These are phyloP conservation scores for Colletotrichum euphorbiae DNA, from an alignment of 2,329 filamentous ascomycete species.

Conservation along the genomic window DNA sequence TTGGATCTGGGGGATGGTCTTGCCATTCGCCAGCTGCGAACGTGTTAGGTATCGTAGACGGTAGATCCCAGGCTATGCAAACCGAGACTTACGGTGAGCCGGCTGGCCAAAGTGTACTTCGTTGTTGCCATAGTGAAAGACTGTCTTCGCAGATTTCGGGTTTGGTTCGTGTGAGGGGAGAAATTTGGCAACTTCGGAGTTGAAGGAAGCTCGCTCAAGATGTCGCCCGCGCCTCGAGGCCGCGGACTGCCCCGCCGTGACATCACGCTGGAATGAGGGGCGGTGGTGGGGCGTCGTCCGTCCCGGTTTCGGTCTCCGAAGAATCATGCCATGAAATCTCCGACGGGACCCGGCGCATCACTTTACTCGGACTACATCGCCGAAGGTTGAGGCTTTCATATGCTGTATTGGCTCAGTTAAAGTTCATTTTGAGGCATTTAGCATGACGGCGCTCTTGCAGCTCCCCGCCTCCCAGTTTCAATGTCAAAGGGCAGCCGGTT, in stretches of 20 bases:
- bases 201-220: background rate
- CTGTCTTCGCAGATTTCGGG: no score
- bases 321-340: conserved; percentile 18
- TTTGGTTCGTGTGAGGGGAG: no score
- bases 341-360: conserved; percentile 6
- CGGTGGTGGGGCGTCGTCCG: conserved; percentile 25
- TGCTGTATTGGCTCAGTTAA: background rate
- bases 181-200: conserved; percentile 1
- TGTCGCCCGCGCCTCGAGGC: conserved; percentile 1
- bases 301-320: conserved; percentile 35
- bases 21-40: conserved; percentile 70
- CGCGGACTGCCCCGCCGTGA: conserved; percentile 37
- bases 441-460: background rate
- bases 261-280: conserved; percentile 38
- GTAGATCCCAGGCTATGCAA: background rate
- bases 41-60: background rate
- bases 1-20: conserved; percentile 77
- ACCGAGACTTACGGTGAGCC: conserved; percentile 29
- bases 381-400: background rate
- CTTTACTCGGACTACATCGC: conserved; percentile 2
- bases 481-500: background rate
- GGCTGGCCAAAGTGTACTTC: conserved; percentile 30
- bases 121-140: conserved; percentile 12
- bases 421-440: background rate
- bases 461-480: background rate